phyloP scores from a whole-genome alignment of 306 rosid species.

The Trichosanthes cucumerina region DNA sequence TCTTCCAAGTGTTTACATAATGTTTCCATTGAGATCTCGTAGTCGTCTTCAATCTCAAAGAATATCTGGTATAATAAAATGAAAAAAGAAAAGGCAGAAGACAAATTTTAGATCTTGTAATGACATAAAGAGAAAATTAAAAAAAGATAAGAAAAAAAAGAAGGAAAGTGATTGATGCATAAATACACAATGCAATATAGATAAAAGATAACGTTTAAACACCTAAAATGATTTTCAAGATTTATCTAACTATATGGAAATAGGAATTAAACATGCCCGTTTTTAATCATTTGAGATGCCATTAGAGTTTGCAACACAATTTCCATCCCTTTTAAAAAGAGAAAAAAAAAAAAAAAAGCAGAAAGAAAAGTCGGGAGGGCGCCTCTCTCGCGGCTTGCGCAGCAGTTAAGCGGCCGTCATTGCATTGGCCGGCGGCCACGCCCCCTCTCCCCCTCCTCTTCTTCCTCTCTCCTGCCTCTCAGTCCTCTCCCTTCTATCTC shows the following conservation, averaged over 20 bases:
- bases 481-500: too few species aligned
- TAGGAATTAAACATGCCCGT: too few species aligned
- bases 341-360: too few species aligned
- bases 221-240: neutral
- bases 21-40: conserved; percentile 32
- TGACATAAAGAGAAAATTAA: neutral
- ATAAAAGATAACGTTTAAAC: neutral
- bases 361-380: too few species aligned
- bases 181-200: neutral
- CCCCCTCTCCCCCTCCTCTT: too few species aligned
- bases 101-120: neutral
- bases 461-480: too few species aligned
- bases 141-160: neutral
- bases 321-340: too few species aligned
- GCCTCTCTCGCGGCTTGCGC: too few species aligned
- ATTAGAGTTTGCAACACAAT: too few species aligned
- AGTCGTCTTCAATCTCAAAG: conserved; percentile 42
- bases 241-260: neutral
- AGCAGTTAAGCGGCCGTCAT: too few species aligned
- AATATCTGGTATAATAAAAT: conserved; percentile 33
- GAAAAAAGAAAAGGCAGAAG: neutral
- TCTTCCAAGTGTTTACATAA: conserved; percentile 44
- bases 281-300: too few species aligned
- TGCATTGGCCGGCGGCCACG: too few species aligned
- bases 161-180: neutral